A percentile compares a stretch with the other conserved stretches of the same genome.
phyloP scores from a whole-genome alignment of 176 grass and related monocot species.

The Ampelocalamus luodianensis region DNA sequence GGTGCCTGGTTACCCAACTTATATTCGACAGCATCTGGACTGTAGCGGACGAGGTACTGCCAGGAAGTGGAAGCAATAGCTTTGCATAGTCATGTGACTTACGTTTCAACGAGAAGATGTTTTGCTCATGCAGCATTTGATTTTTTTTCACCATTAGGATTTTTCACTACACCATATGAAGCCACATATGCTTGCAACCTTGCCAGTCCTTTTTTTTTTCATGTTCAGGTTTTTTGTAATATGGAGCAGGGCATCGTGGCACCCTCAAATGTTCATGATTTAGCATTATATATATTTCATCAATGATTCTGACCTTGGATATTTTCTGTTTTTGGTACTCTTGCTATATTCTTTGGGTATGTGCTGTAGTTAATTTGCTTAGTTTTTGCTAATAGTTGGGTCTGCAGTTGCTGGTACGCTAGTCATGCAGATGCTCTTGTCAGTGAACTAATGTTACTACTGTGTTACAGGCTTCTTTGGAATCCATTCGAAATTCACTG shows the following conservation, averaged over 20 bases:
- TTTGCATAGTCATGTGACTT: neutral
- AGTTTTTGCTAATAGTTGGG: neutral
- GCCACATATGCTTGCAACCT: neutral
- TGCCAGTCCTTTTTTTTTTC: neutral
- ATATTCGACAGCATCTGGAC: conserved; percentile 1
- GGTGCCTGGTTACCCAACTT: neutral
- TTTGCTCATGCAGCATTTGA: neutral
- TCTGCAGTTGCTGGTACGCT: neutral
- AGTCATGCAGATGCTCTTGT: conserved; percentile 9
- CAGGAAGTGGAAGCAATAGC: conserved; percentile 19
- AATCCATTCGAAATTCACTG: conserved; percentile 93
- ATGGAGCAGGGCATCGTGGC: neutral
- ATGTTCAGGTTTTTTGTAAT: neutral
- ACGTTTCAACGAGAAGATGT: neutral
- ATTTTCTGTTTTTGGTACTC: neutral
- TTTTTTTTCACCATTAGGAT: neutral
- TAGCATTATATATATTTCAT: neutral
- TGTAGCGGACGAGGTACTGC: neutral
- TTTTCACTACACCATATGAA: neutral
- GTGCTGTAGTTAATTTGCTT: conserved; percentile 5
- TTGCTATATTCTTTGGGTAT: neutral
- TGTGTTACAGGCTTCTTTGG: conserved; percentile 81
- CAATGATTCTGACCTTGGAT: neutral
- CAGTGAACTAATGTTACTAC: conserved; percentile 26
- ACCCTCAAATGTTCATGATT: neutral